A percentile compares a stretch with the other conserved stretches of the same genome.
phyloP scores from a whole-genome alignment of 352 stramenopile species.

The Phytophthora pini region DNA sequence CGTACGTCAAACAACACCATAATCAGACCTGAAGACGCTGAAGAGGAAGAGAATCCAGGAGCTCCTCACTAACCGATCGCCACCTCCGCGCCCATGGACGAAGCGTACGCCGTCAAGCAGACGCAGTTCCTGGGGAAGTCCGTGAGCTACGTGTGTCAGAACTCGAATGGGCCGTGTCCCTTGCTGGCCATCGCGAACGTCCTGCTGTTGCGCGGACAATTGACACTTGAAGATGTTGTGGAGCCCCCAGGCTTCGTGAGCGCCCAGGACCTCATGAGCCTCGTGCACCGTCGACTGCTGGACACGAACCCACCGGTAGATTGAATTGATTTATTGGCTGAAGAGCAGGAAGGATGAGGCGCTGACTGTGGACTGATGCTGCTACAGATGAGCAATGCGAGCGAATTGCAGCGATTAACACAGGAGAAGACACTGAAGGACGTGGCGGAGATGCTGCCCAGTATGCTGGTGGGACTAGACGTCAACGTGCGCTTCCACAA shows the following conservation, averaged over 20 bases:
- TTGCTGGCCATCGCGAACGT: conserved; percentile 97
- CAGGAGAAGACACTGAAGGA: conserved; percentile 91
- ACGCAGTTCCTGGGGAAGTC: conserved; percentile 78
- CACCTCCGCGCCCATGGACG: conserved; percentile 41
- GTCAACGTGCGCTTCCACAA: conserved; percentile 98
- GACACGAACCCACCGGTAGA: conserved; percentile 76
- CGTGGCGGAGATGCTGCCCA: conserved; percentile 92
- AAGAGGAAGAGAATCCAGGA: conserved; percentile 2
- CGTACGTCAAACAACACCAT: conserved; percentile 3
- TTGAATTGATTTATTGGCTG: conserved; percentile 1
- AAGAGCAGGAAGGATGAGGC: background rate
- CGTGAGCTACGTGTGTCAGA: conserved; percentile 95
- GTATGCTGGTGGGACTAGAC: conserved; percentile 96
- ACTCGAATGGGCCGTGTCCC: conserved; percentile 98
- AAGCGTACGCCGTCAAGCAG: conserved; percentile 85
- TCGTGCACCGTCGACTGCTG: conserved; percentile 91
- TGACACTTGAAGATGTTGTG: conserved; percentile 76
- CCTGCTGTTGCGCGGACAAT: conserved; percentile 92
- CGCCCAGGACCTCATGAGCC: conserved; percentile 90
- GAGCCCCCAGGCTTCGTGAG: conserved; percentile 79
- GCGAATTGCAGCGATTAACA: conserved; percentile 68
- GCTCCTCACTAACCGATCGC: background rate
- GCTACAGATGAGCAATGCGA: conserved; percentile 45
- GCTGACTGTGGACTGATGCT: conserved; percentile 10
- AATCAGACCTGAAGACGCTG: conserved; percentile 10